Percentiles rank a stretch among this genome's conserved stretches.
phyloP scores from a whole-genome alignment of 2,329 filamentous ascomycete genomes.

The Dryadomyces quercus-mongolicae region DNA sequence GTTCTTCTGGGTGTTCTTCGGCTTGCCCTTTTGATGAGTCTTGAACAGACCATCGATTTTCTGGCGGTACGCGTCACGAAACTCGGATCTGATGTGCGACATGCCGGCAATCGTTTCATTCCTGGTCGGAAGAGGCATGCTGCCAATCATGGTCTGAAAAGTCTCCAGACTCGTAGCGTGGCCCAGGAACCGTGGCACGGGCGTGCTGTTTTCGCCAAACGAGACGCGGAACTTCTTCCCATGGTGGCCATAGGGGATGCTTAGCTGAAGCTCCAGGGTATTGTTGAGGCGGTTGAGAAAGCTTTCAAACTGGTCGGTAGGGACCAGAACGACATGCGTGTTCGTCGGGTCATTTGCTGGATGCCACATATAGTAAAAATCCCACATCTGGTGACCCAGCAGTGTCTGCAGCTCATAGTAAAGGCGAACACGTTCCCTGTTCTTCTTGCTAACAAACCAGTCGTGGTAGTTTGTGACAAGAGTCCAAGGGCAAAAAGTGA shows the following conservation, averaged over 20 bases:
- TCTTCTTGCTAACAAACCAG: conserved; percentile 43
- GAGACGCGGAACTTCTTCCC: conserved; percentile 44
- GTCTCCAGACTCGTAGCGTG: conserved; percentile 32
- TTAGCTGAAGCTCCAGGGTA: conserved; percentile 38
- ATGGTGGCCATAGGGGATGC: conserved; percentile 40
- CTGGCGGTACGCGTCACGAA: not conserved
- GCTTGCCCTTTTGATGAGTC: not conserved
- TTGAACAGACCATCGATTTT: conserved; percentile 4
- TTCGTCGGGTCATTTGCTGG: conserved; percentile 30
- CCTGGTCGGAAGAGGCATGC: not conserved
- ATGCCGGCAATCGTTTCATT: not conserved
- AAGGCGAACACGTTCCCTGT: conserved; percentile 30
- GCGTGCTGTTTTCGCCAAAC: conserved; percentile 49
- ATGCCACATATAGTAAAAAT: conserved; percentile 59
- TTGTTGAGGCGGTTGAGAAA: conserved; percentile 55
- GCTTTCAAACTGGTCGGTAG: conserved; percentile 49
- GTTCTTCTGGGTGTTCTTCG: conserved; percentile 27
- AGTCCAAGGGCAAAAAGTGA: conserved; percentile 34
- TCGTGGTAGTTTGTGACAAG: conserved; percentile 46
- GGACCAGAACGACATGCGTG: conserved; percentile 51
- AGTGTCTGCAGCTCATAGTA: conserved; percentile 46
- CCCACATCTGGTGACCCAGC: conserved; percentile 53
- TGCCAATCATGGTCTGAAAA: conserved; percentile 18
- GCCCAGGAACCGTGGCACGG: conserved; percentile 57
- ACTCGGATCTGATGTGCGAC: not conserved